Base-by-base conservation (phyloP, 495 filamentous ascomycete species). In the Penicillium pulvis region DNA sequence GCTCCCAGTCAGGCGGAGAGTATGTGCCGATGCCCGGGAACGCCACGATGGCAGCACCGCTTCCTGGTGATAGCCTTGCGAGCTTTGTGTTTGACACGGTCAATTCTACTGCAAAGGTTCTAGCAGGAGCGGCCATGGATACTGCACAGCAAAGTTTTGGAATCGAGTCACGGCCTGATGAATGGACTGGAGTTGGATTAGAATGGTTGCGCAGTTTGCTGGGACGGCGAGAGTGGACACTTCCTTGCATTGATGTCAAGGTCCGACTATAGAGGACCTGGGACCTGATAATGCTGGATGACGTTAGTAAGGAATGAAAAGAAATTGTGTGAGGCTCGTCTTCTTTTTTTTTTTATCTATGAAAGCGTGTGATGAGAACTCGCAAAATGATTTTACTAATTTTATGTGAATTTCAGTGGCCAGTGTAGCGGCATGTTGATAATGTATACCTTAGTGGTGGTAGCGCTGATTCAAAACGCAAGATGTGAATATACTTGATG, bases 181-280 rank as follows among this genome's bases (percentile, higher is more conserved):
- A 89, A 68, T 92, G 89, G 89, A 90, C 90, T 0, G 90, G 90
- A 0, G 80, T 93, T 42, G 91, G 91, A 0, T 65, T 93, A 31
- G 90, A 91, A 66, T 96, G 91, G 91, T 71, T 94, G 51, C 77
- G 91, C 51, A 92, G 85, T 71, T 68, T 90, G 44, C 71, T 93
- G 6, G 90, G 90, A 10, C 77, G 81, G 55, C 81, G 89, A 55
- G 90, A 94, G 63, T 96, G 91, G 90, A 84, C 85, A 54, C 75
- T 96, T 44, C 89, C 90, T 46, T 94, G 91, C 70, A 78, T 96
- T 61, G 90, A 94, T 75, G 82, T 96, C 17, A 87, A 88, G 62
- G 83, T 96, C 20, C 79, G 89, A 39, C 68, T 93, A 57, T 93
- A 63, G 71, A 24, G 20, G 12, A 7, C 30, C 6, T 11, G 33